Percentiles rank a stretch among this genome's conserved stretches.
These are phyloP conservation scores for Aspergillus haitiensis DNA, from an alignment of 495 filamentous ascomycete genomes.

Conservation along the genomic window DNA sequence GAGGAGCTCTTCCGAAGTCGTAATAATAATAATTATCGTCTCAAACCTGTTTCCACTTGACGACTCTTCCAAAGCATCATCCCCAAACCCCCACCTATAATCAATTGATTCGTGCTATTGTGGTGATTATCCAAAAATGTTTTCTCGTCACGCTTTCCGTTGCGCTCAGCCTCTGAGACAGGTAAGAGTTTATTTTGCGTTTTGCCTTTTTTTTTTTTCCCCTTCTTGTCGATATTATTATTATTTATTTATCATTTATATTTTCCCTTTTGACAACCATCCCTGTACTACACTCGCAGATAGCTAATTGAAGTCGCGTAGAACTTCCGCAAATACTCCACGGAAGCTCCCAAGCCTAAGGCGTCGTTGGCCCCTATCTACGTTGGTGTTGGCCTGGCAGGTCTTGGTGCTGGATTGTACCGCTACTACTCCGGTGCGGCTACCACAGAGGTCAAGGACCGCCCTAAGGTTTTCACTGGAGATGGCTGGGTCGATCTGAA, in stretches of 20 bases:
- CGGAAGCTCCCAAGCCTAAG: conserved; percentile 42
- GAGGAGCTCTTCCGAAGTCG: conserved; percentile 21
- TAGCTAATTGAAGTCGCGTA: conserved; percentile 22
- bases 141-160: conserved; percentile 50
- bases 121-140: conserved; percentile 40
- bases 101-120: conserved; percentile 18
- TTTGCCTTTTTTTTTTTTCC: conserved; percentile 1
- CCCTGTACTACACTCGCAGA: neutral
- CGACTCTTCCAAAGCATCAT: neutral
- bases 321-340: conserved; percentile 55
- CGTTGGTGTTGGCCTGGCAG: conserved; percentile 41
- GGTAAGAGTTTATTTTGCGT: conserved; percentile 28
- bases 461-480: conserved; percentile 66
- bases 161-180: conserved; percentile 50
- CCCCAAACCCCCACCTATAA: conserved; percentile 1
- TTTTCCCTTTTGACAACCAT: no score
- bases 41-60: conserved; percentile 19
- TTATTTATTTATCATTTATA: no score
- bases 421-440: conserved; percentile 40
- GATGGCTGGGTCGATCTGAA: conserved; percentile 82
- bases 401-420: conserved; percentile 45
- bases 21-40: conserved; percentile 14
- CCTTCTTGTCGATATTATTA: no score
- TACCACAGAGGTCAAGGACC: conserved; percentile 39
- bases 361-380: conserved; percentile 46